Evolutionary conservation across 73 alveolate genomes (phyloP).

Genomic region (Paramecium bursaria): DNA sequence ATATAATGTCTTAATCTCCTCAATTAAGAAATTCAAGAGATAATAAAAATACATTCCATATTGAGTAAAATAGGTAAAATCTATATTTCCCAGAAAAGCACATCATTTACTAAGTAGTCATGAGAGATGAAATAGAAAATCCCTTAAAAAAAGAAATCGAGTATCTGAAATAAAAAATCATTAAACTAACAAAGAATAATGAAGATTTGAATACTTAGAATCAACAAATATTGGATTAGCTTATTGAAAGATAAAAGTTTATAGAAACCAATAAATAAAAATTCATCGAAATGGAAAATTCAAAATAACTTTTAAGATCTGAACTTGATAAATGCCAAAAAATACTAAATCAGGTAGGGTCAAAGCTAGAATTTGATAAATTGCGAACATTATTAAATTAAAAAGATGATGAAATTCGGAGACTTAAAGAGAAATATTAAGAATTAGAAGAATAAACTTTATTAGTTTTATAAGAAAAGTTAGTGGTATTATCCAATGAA

Average conservation of each 20-base stretch:
- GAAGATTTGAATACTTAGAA: not conserved
- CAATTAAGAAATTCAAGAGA: no score
- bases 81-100: no score
- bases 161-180: not conserved
- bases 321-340: slow-evolving; percentile 15
- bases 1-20: no score
- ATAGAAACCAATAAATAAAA: slow-evolving; percentile 31
- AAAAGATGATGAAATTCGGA: slow-evolving; percentile 23
- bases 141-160: slow-evolving; percentile 23
- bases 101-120: slow-evolving; percentile 18
- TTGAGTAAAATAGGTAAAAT: no score
- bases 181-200: not conserved
- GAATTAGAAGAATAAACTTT: not conserved
- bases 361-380: slow-evolving; percentile 20
- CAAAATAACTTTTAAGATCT: slow-evolving; percentile 8
- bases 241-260: slow-evolving; percentile 6
- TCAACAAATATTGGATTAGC: not conserved
- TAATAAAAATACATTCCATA: no score
- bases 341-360: no score
- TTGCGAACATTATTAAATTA: slow-evolving; percentile 6
- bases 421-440: slow-evolving; percentile 30
- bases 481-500: slow-evolving; percentile 2
- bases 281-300: slow-evolving; percentile 10
- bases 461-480: slow-evolving; percentile 6
- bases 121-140: slow-evolving; percentile 30